These are phyloP conservation scores for Cyberlindnera petersonii DNA, from an alignment of 805 yeast species.

Conservation along the genomic window DNA sequence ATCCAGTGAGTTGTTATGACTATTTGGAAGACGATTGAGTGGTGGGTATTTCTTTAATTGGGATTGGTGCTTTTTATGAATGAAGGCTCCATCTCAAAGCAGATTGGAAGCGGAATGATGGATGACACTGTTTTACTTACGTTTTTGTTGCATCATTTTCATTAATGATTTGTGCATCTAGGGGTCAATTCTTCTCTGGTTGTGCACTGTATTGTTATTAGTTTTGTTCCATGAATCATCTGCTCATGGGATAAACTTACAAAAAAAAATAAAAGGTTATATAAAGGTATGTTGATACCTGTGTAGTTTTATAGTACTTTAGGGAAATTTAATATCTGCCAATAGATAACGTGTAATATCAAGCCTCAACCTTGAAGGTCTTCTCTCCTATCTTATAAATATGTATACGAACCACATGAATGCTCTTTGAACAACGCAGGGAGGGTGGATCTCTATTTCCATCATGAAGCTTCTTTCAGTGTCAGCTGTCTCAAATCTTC, in stretches of 20 bases:
- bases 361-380: no score
- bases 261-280: conserved; percentile 15
- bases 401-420: no score
- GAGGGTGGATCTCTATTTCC: no score
- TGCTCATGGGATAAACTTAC: conserved; percentile 10
- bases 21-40: conserved; percentile 55
- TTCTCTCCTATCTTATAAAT: no score
- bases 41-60: conserved; percentile 47
- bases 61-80: conserved; percentile 39
- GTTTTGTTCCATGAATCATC: conserved; percentile 13
- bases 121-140: conserved; percentile 18
- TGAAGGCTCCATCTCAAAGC: conserved; percentile 3
- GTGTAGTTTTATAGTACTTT: no score
- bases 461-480: no score
- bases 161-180: conserved; percentile 19
- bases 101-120: conserved; percentile 11
- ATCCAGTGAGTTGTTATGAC: conserved; percentile 2
- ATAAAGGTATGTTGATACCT: no score
- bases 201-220: conserved; percentile 25
- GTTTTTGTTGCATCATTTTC: conserved; percentile 27
- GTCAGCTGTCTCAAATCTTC: no score
- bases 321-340: no score
- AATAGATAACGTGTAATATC: no score
- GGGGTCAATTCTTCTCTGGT: conserved; percentile 2
- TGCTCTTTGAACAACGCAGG: no score